A percentile compares a stretch with the other conserved stretches of the same genome.
Conservation (phyloP, 2,329 filamentous ascomycete genomes). For the Paecilomyces sp. region DNA sequence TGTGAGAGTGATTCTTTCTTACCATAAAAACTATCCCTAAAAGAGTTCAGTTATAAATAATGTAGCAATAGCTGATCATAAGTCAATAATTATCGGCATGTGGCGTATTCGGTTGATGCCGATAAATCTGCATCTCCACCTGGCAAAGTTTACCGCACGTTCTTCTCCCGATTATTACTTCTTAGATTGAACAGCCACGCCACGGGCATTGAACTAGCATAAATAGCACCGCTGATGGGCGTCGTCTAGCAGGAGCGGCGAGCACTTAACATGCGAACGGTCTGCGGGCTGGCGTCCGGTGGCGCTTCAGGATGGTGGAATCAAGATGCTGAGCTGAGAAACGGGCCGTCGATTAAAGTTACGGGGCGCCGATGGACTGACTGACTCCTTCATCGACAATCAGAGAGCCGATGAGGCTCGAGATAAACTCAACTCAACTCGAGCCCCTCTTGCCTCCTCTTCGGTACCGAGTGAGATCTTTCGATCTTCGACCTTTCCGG, state of each 20-base stretch:
- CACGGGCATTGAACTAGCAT: not conserved
- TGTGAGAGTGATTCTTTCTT: no score
- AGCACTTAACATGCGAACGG: not conserved
- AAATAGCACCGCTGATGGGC: not conserved
- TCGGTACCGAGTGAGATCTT: not conserved
- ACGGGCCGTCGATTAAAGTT: not conserved
- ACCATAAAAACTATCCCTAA: no score
- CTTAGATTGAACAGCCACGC: not conserved
- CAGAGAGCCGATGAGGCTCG: not conserved
- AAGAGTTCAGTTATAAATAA: no score
- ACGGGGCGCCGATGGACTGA: not conserved
- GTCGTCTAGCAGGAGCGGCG: not conserved
- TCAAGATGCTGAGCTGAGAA: not conserved
- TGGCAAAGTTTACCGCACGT: not conserved
- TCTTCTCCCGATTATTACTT: not conserved
- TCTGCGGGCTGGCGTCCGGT: not conserved
- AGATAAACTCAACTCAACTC: not conserved
- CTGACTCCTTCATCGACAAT: not conserved
- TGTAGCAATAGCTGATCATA: no score
- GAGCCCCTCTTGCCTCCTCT: not conserved
- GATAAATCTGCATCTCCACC: not conserved
- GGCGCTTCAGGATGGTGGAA: not conserved
- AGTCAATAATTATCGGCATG: not conserved
- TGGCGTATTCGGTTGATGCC: not conserved
- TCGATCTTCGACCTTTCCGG: not conserved